Base-by-base conservation (phyloP, 2,329 filamentous ascomycete species). In the Emergomyces orientalis region DNA sequence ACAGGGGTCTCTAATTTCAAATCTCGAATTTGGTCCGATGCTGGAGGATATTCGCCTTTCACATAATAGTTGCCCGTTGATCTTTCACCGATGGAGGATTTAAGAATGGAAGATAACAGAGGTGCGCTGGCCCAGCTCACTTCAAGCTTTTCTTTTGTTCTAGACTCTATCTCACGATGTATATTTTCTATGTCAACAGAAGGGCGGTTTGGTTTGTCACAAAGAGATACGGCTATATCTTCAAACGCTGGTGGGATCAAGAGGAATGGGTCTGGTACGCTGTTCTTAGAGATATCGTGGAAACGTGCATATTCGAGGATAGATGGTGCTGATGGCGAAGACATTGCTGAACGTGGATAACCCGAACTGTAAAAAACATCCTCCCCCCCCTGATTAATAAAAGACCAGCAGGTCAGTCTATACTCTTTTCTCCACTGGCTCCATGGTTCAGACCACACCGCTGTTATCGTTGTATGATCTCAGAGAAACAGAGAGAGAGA, bases 281-380 rank as follows among this genome's bases (percentile, higher is more conserved):
- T 76, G 63, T 79, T 70, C 59, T 63, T 69, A 39, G 75, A 76
- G 27, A 82, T 71, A 3, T 75, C 75, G 63, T 81, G 70, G 58
- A 75, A 77, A 30, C 79, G 75, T 25, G 80, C 80, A 65, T 82
- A 83, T 22, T 80, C 76, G 8, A 81, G 69, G 7, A 78, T 66
- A 25, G 74, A 75, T 19, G 71, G 71, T n/a, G 76, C 74, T 27
- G 68, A 67, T 65, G 69, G 52, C 19, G 22, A 30, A n/a, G 63
- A 22, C 64, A 67, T 67, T 14, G 54, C 34, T 19, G 27, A n/a
- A 14, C 43, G 7, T 34, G 7, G 27, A 25, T 17, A 39, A 37
- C 32, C 6, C 14, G 17, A 41, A 17, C n/a, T 8, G 25, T 32
- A 27, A 5, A 47, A 22, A 22, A 5, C 22, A 11, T 37, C 25